Conservation (phyloP, 257 asterid genomes). For the Solanum corneliomulleri region DNA sequence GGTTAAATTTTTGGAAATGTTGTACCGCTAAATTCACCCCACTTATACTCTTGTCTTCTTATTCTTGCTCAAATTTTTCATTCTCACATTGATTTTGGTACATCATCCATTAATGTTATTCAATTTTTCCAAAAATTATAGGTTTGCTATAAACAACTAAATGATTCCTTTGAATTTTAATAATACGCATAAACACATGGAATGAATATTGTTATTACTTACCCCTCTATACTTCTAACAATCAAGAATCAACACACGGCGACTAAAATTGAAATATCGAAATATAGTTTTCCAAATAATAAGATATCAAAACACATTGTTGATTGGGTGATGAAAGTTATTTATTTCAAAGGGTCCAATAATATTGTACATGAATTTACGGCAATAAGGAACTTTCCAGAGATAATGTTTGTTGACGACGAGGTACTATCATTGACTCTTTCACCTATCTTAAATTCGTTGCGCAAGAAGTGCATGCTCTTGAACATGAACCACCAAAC, state of each 20-base stretch:
- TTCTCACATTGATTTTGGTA: neutral
- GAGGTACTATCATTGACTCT: too few relatives aligned
- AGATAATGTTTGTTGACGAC: neutral
- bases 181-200: too few relatives aligned
- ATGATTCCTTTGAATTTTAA: neutral
- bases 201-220: neutral
- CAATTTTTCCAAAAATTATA: too few relatives aligned
- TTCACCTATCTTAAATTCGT: too few relatives aligned
- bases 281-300: too few relatives aligned
- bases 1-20: too few relatives aligned
- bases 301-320: neutral
- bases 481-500: too few relatives aligned
- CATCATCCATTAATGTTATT: neutral
- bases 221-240: neutral
- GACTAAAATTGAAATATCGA: neutral
- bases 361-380: too few relatives aligned
- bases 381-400: neutral
- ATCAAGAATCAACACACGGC: neutral
- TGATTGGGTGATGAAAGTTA: neutral
- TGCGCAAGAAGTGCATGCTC: too few relatives aligned
- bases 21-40: neutral
- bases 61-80: neutral
- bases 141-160: neutral
- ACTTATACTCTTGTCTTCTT: neutral
- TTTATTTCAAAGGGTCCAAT: too few relatives aligned